Evolutionary conservation across 306 rosid species (phyloP).

Genomic region (Castanea crenata): DNA sequence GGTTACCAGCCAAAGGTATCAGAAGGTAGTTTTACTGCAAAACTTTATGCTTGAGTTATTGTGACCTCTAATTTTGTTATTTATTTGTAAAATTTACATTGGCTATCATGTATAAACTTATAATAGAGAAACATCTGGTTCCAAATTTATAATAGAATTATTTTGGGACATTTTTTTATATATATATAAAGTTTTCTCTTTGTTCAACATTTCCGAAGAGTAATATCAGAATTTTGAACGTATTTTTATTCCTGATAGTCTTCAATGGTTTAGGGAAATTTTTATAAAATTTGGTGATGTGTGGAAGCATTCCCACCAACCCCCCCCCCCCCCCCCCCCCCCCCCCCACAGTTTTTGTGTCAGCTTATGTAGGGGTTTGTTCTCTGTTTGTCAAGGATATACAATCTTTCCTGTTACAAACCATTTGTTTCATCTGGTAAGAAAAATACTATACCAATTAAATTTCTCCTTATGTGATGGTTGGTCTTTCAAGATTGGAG

Average conservation of each 20-base stretch:
- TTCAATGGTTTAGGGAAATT: neutral
- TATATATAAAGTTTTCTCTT: neutral
- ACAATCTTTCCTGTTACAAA: neutral
- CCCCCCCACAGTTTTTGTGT: neutral
- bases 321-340: too few relatives aligned
- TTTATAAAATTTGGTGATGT: neutral
- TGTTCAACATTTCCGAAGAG: neutral
- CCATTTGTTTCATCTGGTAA: conserved; percentile 1
- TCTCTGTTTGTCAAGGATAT: neutral
- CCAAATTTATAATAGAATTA: neutral
- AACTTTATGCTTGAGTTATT: neutral
- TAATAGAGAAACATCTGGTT: neutral
- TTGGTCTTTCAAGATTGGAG: neutral
- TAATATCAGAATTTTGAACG: neutral
- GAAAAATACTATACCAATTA: neutral
- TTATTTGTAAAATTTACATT: neutral
- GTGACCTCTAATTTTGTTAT: neutral
- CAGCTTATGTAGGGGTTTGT: neutral
- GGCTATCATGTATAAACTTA: conserved; percentile 9
- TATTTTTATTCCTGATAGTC: neutral
- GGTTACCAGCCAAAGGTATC: conserved; percentile 85
- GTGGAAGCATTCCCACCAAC: too few relatives aligned
- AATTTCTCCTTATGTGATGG: neutral
- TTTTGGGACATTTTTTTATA: neutral
- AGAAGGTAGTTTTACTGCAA: conserved; percentile 58